Evolutionary conservation across 768 basidiomycete genomes (phyloP), one percentile per base, ranked within the genome.

Genomic region (Kondoa malvinella): DNA sequence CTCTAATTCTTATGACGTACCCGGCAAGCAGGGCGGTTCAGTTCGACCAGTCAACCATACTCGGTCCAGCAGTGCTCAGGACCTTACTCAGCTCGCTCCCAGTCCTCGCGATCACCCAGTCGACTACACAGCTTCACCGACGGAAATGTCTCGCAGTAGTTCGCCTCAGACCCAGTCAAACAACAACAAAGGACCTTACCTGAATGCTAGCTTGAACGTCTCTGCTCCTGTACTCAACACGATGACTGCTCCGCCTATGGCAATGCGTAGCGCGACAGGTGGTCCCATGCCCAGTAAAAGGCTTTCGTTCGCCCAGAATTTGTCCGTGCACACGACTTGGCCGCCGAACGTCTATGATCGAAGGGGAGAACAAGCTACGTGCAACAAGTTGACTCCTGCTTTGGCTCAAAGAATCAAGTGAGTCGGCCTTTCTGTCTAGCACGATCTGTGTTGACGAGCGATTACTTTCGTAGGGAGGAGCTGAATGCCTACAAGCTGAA

Each of bases 281-380:
- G n/a, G 21, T 21, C 82, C 81, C 2, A 66, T 68, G 69, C 67
- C 61, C 26, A 76, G 79, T 70, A 91, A 90, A 76, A 81, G 84
- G 68, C 80, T 96, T 65, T 83, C 87, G 65, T 99, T 96, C 78
- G 92, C 92, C 32, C 87, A 83, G 61, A 94, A 90, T 75, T 78
- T 97, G 75, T 89, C 88, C 31, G 89, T 99, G 57, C 97, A 97
- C 75, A 89, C 92, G 77, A 99, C 94, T n/a, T 97, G 95, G 81
- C 85, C 89, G 58, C 78, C 89, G 26, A 81, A 83, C 33, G 87
- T 90, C 69, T 99, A 99, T 78, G 94, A 99, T 78, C 82, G 95
- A 65, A 81, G 92, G 74, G 91, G 89, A 72, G 94, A 96, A 78
- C 91, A 90, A 26, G 92, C 92, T 60, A 97, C 94, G 30, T 96